A percentile compares a stretch with the other conserved stretches of the same genome.
Conservation (phyloP, 1,284 basidiomycete genomes). For the Ceratobasidium sp. region DNA sequence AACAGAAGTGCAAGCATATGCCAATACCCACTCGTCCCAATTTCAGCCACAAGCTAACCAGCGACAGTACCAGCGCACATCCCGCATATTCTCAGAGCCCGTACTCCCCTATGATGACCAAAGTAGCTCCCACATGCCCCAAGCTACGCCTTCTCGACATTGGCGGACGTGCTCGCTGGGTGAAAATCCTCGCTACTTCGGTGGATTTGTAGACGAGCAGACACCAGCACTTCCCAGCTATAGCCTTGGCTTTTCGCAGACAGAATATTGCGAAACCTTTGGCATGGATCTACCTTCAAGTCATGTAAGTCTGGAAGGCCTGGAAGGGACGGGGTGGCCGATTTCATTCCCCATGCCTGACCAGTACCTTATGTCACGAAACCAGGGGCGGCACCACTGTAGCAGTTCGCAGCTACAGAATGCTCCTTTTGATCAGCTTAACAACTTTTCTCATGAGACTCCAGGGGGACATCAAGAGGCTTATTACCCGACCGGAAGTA, state of each 20-base stretch:
- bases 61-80: neutral
- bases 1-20: neutral
- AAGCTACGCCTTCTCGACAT: neutral
- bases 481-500: neutral
- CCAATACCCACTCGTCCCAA: neutral
- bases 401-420: neutral
- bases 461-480: neutral
- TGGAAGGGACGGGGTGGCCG: neutral
- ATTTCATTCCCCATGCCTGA: neutral
- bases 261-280: neutral
- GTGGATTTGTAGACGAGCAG: neutral
- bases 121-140: neutral
- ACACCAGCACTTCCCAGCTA: neutral
- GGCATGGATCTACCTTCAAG: neutral
- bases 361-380: neutral
- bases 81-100: neutral
- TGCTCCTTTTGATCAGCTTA: neutral
- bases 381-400: neutral
- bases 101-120: neutral
- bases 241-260: constrained; percentile 2
- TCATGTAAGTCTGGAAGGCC: neutral
- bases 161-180: neutral
- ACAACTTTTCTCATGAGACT: neutral
- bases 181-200: neutral
- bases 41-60: too few species aligned